Conservation (phyloP, 768 basidiomycete genomes). For the Agaricus subrufescens region DNA sequence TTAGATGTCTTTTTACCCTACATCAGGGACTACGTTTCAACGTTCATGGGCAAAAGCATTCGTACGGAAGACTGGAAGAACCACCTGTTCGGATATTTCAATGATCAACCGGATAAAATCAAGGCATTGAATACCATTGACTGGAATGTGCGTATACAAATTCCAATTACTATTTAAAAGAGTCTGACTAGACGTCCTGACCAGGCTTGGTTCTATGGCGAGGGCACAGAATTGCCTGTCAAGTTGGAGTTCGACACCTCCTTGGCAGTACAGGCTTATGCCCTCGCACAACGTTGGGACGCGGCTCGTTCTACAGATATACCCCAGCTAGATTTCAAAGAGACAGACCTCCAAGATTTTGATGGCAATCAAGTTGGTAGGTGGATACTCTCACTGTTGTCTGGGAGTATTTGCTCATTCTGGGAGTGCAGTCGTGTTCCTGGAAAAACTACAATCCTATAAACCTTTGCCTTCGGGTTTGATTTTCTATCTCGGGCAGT, state of each 20-base stretch:
- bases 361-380: constrained; percentile 74
- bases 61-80: constrained; percentile 80
- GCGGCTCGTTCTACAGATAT: constrained; percentile 47
- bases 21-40: constrained; percentile 74
- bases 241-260: constrained; percentile 71
- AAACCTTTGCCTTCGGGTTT: constrained; percentile 55
- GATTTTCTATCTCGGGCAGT: constrained; percentile 51
- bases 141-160: constrained; percentile 59
- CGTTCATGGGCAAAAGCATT: constrained; percentile 80
- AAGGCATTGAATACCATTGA: constrained; percentile 63
- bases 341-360: constrained; percentile 57
- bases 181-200: not conserved
- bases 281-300: constrained; percentile 73
- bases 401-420: not conserved
- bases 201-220: constrained; percentile 80
- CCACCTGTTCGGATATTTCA: constrained; percentile 72
- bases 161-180: not conserved
- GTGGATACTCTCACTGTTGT: constrained; percentile 12
- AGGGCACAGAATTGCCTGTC: constrained; percentile 69
- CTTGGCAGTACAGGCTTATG: constrained; percentile 65
- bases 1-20: constrained; percentile 83
- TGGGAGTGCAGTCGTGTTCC: constrained; percentile 62
- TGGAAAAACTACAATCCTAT: constrained; percentile 71
- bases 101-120: constrained; percentile 52
- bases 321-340: constrained; percentile 47